phyloP scores from a whole-genome alignment of 352 stramenopile genomes.

The Labyrinthula sp. region DNA sequence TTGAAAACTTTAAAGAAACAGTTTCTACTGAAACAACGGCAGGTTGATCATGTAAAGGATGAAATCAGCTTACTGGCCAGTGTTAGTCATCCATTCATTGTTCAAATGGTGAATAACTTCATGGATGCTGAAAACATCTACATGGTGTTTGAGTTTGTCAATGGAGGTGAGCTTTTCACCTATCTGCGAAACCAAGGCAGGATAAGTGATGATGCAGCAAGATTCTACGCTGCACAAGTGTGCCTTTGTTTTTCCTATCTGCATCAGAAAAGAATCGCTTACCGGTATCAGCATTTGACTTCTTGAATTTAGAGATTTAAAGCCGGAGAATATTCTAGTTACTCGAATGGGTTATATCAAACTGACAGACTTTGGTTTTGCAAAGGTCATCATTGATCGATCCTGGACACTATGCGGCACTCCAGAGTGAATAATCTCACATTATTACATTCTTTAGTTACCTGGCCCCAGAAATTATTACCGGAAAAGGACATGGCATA shows the following conservation, averaged over 20 bases:
- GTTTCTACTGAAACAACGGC: constrained; percentile 58
- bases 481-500: constrained; percentile 62
- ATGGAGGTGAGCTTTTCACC: constrained; percentile 69
- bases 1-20: constrained; percentile 75
- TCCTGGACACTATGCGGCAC: constrained; percentile 74
- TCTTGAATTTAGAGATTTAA: constrained; percentile 73
- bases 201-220: constrained; percentile 53
- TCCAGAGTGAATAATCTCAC: too few relatives aligned
- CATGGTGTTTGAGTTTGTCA: constrained; percentile 68
- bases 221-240: constrained; percentile 62
- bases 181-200: constrained; percentile 47
- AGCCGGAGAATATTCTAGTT: constrained; percentile 74
- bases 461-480: constrained; percentile 69
- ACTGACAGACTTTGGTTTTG: constrained; percentile 74
- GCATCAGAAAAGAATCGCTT: background rate
- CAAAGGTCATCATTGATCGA: constrained; percentile 49
- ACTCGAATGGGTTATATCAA: constrained; percentile 63
- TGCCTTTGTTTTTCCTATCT: constrained; percentile 60
- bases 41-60: constrained; percentile 67
- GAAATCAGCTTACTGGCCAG: constrained; percentile 61
- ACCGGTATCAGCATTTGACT: constrained; percentile 51
- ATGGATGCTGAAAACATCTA: constrained; percentile 65
- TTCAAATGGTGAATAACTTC: constrained; percentile 56
- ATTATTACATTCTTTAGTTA: too few relatives aligned
- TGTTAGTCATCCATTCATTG: constrained; percentile 64